Base-by-base conservation (phyloP, 1,139 yeast species). In the Taphrina populina region DNA sequence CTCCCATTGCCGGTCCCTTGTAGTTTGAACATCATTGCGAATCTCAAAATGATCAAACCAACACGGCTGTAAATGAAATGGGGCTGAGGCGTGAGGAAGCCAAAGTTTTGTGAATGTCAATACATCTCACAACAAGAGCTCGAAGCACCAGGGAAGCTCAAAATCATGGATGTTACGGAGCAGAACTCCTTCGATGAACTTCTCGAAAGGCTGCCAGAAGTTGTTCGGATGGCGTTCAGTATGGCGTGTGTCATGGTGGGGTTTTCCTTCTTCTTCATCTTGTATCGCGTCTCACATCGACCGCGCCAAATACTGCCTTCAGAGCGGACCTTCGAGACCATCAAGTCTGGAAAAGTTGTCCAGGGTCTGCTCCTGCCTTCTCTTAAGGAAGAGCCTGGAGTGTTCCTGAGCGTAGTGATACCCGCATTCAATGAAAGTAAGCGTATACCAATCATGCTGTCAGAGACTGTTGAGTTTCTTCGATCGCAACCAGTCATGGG, bases 351-450 rank as follows among this genome's bases (percentile, higher is more conserved):
- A 4, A 20, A 39, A n/a, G 24, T 52, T 15, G 13, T 29, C n/a
- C 53, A 32, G 19, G 51, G 53, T 3, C 41, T 17, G 2, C 43
- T 41, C 4, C 33, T 58, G 30, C 58, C 57, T 8, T 29, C 46
- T 15, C 40, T 60, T 2, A 21, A 20, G 11, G 52, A 41, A 10
- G 56, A 57, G 8, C 57, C 62, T 7, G 41, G 36, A 10, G 49
- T 84, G 23, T 76, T 76, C 37, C 64, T 90, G 46, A 81, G 94
- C 34, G 83, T 92, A 27, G 88, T 94, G 11, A 79, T 92, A 15
- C 98, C 98, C 7, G 88, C 96, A 67, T 92, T 79, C 67, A 92
- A 92, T 67, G 98, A 92, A 70, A 82, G 84, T 1, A 69, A 74
- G 20, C 75, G 98, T 58, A 75, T 92, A 59, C 79, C 80, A 27